Conservation (phyloP, 2,329 filamentous ascomycete species). For the Exophiala sp. region DNA sequence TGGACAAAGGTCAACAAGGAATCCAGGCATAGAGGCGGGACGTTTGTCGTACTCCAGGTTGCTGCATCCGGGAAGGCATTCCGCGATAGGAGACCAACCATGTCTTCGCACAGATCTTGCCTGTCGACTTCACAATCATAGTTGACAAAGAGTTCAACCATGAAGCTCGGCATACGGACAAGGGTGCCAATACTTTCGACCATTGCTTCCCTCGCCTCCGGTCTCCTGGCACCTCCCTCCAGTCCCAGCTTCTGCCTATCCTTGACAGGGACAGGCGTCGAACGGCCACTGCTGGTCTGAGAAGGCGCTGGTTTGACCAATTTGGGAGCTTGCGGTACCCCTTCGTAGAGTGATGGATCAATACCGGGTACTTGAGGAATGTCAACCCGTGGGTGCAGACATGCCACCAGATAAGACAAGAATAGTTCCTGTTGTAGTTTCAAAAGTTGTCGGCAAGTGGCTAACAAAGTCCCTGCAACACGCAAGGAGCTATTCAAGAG, state of each 20-base stretch:
- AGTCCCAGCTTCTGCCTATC: slow-evolving; percentile 88
- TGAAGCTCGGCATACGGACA: slow-evolving; percentile 86
- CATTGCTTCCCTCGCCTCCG: slow-evolving; percentile 96
- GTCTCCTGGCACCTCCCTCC: slow-evolving; percentile 84
- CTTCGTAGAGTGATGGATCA: slow-evolving; percentile 83
- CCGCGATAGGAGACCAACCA: slow-evolving; percentile 83
- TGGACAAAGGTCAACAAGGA: slow-evolving; percentile 86
- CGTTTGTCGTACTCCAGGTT: slow-evolving; percentile 98
- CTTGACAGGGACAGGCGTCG: slow-evolving; percentile 84
- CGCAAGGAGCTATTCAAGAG: slow-evolving; percentile 88
- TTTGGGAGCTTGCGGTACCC: slow-evolving; percentile 85
- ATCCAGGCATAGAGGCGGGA: slow-evolving; percentile 89
- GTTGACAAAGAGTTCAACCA: slow-evolving; percentile 93
- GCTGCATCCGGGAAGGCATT: slow-evolving; percentile 96
- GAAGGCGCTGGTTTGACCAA: slow-evolving; percentile 73
- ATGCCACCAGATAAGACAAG: slow-evolving; percentile 87
- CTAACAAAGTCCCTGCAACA: slow-evolving; percentile 82
- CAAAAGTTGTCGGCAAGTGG: slow-evolving; percentile 81
- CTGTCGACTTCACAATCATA: slow-evolving; percentile 95
- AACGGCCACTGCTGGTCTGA: slow-evolving; percentile 69
- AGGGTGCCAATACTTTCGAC: slow-evolving; percentile 91
- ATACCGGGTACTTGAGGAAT: slow-evolving; percentile 88
- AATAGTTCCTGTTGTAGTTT: slow-evolving; percentile 97
- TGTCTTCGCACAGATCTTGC: slow-evolving; percentile 87
- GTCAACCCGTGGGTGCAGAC: slow-evolving; percentile 86